Evolutionary conservation across 2,329 filamentous ascomycete species (phyloP), one percentile per base, ranked within the genome.

Genomic region (Nigrograna mackinnonii): DNA sequence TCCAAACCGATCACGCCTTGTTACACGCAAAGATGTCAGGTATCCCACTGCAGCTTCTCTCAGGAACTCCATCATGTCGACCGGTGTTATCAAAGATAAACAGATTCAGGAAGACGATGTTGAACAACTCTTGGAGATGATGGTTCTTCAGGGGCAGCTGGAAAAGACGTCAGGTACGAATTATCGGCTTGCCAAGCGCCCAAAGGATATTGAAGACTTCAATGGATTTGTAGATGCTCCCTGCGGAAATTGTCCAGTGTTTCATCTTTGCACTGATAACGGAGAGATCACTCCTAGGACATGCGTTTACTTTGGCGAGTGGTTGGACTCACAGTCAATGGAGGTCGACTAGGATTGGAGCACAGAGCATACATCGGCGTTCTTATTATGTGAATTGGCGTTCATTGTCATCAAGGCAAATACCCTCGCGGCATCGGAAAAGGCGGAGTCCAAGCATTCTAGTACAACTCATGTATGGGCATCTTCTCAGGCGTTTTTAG

Each of bases 231-330:
- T 89, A 2, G 91, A 96, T 67, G 85, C 87, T 2, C 94, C 94
- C 1, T 99, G 94, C 67, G 91, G 92, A 2, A 79, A 84, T 41
- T 99, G 94, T 68, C 94, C 94, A 0, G 92, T 96, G 2, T 96
- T 96, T 65, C 87, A 94, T 44, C 78, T 97, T 2, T 99, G 94
- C 65, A 87, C 89, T 52, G 89, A 95, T 47, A 91, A 90, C 5
- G 92, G 92, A 0, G 89, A 91, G 0, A 90, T 99, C 17, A 95
- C 86, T 58, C 89, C 92, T 0, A 86, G 84, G 52, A 95, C 87
- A 37, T 99, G 94, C 69, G 86, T 90, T 40, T 99, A 99, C 64
- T 96, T 95, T 62, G 81, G 87, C 50, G 81, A 85, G 39, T 99
- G 94, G 94, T 70, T 96, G 16, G 58, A 58, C 33, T 65, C 63